A percentile compares a stretch with the other conserved stretches of the same genome.
Conservation (phyloP, 768 basidiomycete species). For the Infundibulicybe gibba region DNA sequence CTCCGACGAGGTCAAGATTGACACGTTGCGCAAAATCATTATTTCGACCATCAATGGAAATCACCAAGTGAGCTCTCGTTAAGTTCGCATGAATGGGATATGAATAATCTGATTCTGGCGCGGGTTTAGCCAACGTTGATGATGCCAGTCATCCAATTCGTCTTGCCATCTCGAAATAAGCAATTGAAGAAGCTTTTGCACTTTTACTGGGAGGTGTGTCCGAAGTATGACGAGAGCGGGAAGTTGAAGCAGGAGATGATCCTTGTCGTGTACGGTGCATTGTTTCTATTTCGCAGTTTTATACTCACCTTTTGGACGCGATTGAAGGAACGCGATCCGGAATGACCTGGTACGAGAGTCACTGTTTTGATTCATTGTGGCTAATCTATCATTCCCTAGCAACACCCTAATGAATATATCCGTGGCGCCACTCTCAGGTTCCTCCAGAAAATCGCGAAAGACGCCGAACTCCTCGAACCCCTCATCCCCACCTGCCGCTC, state of each 20-base stretch:
- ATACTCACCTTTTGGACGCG: slow-evolving; percentile 5
- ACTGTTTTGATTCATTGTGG: background rate
- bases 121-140: slow-evolving; percentile 77
- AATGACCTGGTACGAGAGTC: slow-evolving; percentile 80
- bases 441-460: slow-evolving; percentile 92
- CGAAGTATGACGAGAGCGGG: slow-evolving; percentile 94
- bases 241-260: slow-evolving; percentile 99
- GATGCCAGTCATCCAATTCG: slow-evolving; percentile 99
- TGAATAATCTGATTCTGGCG: background rate
- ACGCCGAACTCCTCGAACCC: slow-evolving; percentile 92
- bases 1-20: slow-evolving; percentile 93
- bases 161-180: slow-evolving; percentile 94
- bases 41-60: slow-evolving; percentile 94
- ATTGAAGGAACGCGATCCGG: slow-evolving; percentile 85
- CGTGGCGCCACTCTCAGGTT: slow-evolving; percentile 96
- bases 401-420: slow-evolving; percentile 99
- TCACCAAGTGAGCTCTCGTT: slow-evolving; percentile 60
- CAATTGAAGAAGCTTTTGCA: slow-evolving; percentile 95
- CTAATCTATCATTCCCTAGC: slow-evolving; percentile 39
- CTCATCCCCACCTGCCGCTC: slow-evolving; percentile 90
- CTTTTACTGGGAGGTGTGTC: slow-evolving; percentile 97
- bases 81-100: background rate
- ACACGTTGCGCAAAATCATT: slow-evolving; percentile 93
- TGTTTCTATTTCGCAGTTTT: background rate
- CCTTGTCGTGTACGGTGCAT: slow-evolving; percentile 80